Base-by-base conservation (phyloP, 2,329 filamentous ascomycete genomes). In the Pseudogymnoascus sp. region DNA sequence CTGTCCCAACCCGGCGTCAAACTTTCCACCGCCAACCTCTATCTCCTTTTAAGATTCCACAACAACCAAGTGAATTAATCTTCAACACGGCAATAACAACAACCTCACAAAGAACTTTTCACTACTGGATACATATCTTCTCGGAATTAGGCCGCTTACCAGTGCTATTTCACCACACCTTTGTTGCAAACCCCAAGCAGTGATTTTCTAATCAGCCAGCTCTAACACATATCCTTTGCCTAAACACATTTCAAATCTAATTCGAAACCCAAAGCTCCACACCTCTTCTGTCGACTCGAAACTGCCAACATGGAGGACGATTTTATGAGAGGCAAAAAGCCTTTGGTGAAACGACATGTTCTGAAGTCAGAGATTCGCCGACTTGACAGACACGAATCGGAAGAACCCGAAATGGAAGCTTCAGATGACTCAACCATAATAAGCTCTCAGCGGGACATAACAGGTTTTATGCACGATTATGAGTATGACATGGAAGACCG, bases 401-500 rank as follows among this genome's bases (percentile, higher is more conserved):
- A 10, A 30, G 41, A 28, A 28, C 45, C 45, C 3, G 23, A 52
- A 18, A 5, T 18, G 12, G 45, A 30, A 18, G 8, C 23, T 13
- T 52, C 45, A 8, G 45, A 52, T n/a, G 8, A 52, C 13, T 52
- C 26, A n/a, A 52, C 23, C 23, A 13, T 30, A 6, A 10, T 7
- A 12, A n/a, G 9, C 21, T 2, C 8, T 52, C n/a, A 12, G n/a
- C 26, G 13, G n/a, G 26, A 52, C 3, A 5, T 30, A 18, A 30
- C 45, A 2, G 65, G 71, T 5, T 71, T 72, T 39, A 62, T 63
- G 21, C 66, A 65, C 48, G 64, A 66, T 19, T 61, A 65, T 8
- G 60, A 35, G 30, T 39, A 61, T 56, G 62, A 62, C 6, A 60
- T 70, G 4, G 70, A 73, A 26, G 70, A 70, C 10, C 72, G 74